These are phyloP conservation scores for Diaporthe citrichinensis DNA, from an alignment of 2,329 filamentous ascomycete species.

Conservation along the genomic window DNA sequence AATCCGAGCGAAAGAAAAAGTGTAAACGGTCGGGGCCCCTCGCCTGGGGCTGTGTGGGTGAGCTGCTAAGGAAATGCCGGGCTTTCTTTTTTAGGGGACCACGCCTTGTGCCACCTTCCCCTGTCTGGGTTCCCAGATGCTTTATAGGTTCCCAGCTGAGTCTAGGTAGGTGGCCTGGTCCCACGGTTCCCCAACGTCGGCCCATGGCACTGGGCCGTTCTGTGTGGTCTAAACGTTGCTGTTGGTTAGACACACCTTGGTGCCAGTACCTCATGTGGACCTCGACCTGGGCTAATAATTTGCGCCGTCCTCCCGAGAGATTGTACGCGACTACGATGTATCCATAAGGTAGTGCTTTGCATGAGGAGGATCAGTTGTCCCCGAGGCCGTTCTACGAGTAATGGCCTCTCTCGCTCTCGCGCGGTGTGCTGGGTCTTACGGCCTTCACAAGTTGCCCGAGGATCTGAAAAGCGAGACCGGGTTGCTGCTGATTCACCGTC, in stretches of 20 bases:
- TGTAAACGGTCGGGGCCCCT: constrained; percentile 1
- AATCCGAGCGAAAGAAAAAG: constrained; percentile 29
- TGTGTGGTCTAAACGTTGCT: neutral
- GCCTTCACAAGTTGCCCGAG: constrained; percentile 21
- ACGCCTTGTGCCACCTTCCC: neutral
- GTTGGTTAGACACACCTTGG: neutral
- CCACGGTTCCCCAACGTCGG: constrained; percentile 11
- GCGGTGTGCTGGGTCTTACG: neutral
- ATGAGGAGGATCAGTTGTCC: neutral
- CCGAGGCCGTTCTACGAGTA: constrained; percentile 30
- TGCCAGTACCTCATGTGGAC: constrained; percentile 2
- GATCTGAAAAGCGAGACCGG: neutral
- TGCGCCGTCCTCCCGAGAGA: constrained; percentile 8
- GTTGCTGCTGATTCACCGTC: constrained; percentile 15
- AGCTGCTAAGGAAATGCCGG: constrained; percentile 12
- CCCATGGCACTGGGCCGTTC: constrained; percentile 4
- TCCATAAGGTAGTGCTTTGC: neutral
- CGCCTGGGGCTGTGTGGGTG: constrained; percentile 6
- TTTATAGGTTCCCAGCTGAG: neutral
- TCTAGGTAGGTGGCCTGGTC: too few relatives aligned
- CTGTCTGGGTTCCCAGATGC: neutral
- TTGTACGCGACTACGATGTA: neutral
- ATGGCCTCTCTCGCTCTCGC: neutral
- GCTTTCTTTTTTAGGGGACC: constrained; percentile 14
- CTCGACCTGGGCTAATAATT: neutral